These are phyloP conservation scores for Nicotiana benthamiana DNA, from an alignment of 257 asterid species.

Conservation along the genomic window DNA sequence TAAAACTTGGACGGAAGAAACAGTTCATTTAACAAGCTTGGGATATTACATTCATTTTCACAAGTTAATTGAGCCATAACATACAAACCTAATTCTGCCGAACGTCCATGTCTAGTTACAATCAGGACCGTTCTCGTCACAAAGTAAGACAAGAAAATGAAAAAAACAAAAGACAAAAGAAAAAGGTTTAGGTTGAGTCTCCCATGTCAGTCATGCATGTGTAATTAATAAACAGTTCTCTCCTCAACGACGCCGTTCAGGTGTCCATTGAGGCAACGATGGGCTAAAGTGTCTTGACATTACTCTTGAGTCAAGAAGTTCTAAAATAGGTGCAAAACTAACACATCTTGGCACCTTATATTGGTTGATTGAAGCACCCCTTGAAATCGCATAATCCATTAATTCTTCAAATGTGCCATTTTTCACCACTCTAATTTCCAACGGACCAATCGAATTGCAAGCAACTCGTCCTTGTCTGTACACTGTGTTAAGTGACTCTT, in stretches of 20 bases:
- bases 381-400: constrained; percentile 92
- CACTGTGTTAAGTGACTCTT: constrained; percentile 83
- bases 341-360: constrained; percentile 95
- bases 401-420: constrained; percentile 87
- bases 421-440: constrained; percentile 85
- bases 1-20: constrained; percentile 29
- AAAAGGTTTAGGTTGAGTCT: constrained; percentile 23
- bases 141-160: constrained; percentile 10
- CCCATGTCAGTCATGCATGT: constrained; percentile 11
- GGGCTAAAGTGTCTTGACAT: constrained; percentile 81
- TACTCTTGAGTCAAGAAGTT: constrained; percentile 83
- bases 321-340: constrained; percentile 74
- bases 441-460: constrained; percentile 76
- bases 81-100: constrained; percentile 32
- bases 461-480: constrained; percentile 90
- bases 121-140: constrained; percentile 31
- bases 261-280: constrained; percentile 77
- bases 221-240: not conserved
- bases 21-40: constrained; percentile 43
- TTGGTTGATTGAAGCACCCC: constrained; percentile 95
- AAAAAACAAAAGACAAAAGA: not conserved
- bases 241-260: constrained; percentile 50
- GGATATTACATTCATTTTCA: constrained; percentile 47
- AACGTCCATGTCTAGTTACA: constrained; percentile 48
- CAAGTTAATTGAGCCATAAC: constrained; percentile 25